These are phyloP conservation scores for Helianthus annuus DNA, from an alignment of 129 eudicot genomes.

Conservation along the genomic window HanXRQr2.0-SUNRISE NC_035435.2:47801220-47801719, in stretches of 20 bases:
- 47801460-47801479: slow-evolving; percentile 18
- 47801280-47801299: no score
- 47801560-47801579: slow-evolving; percentile 25
- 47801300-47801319: no score
- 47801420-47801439: no score
- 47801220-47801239: slow-evolving; percentile 13
- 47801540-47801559: slow-evolving; percentile 15
- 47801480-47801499: background rate
- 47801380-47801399: no score
- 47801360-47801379: no score
- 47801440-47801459: slow-evolving; percentile 9
- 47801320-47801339: no score
- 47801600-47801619: slow-evolving; percentile 13
- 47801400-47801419: no score
- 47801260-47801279: no score
- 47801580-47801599: slow-evolving; percentile 27
- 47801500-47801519: slow-evolving; percentile 10
- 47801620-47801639: slow-evolving; percentile 8
- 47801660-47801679: no score
- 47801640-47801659: background rate
- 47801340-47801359: no score
- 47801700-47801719: no score
- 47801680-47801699: background rate
- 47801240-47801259: background rate
- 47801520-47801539: background rate